A percentile compares a stretch with the other conserved stretches of the same genome.
Evolutionary conservation across 352 stramenopile genomes (phyloP).

Genomic region (Phytophthora pistaciae): DNA sequence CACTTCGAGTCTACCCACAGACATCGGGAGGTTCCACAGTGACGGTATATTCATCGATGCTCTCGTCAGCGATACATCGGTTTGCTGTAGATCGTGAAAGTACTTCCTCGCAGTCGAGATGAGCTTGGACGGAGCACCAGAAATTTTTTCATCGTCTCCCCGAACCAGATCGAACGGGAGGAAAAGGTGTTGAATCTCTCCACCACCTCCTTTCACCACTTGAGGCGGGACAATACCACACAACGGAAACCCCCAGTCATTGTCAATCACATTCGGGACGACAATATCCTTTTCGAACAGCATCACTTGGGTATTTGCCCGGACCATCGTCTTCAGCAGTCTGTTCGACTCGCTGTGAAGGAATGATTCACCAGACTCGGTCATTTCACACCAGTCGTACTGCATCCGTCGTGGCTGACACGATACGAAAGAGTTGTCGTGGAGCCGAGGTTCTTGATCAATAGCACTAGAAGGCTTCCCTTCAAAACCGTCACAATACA

Average conservation of each 20-base stretch:
- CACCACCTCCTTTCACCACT: neutral
- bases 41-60: slow-evolving; percentile 41
- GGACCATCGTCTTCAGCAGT: slow-evolving; percentile 28
- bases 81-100: slow-evolving; percentile 19
- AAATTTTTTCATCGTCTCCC: slow-evolving; percentile 29
- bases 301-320: slow-evolving; percentile 16
- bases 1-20: slow-evolving; percentile 1
- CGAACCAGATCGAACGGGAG: slow-evolving; percentile 34
- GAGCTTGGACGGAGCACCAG: slow-evolving; percentile 25
- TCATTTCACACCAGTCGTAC: slow-evolving; percentile 27
- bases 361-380: slow-evolving; percentile 3
- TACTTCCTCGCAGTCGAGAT: slow-evolving; percentile 21
- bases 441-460: neutral
- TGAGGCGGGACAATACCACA: neutral
- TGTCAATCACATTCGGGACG: slow-evolving; percentile 29
- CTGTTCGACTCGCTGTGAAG: slow-evolving; percentile 29
- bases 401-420: slow-evolving; percentile 17
- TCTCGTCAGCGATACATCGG: slow-evolving; percentile 37
- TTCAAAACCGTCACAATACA: neutral
- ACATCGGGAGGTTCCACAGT: slow-evolving; percentile 37
- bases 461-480: neutral
- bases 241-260: slow-evolving; percentile 5
- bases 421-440: neutral
- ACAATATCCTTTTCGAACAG: slow-evolving; percentile 25
- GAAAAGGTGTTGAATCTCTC: slow-evolving; percentile 30